A percentile compares a stretch with the other conserved stretches of the same genome.
phyloP scores from a whole-genome alignment of 495 filamentous ascomycete species.

The Pseudoneurospora amorphoporcata region DNA sequence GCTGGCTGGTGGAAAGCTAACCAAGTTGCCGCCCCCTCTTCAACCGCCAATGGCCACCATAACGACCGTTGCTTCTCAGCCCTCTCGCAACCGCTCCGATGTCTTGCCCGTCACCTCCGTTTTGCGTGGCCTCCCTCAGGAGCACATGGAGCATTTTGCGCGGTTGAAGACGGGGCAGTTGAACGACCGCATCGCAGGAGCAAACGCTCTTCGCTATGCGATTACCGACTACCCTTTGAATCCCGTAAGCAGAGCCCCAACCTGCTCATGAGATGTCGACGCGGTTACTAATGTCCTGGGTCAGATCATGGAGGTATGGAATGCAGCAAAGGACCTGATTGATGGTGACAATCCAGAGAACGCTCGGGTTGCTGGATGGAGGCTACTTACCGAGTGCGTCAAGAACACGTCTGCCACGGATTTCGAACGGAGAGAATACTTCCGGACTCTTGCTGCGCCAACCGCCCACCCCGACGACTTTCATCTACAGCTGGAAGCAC shows the following conservation, averaged over 20 bases:
- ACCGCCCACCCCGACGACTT: conserved; percentile 45
- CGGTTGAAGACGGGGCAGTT: conserved; percentile 37
- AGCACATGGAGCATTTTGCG: conserved; percentile 34
- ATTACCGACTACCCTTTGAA: conserved; percentile 48
- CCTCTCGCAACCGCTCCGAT: conserved; percentile 24
- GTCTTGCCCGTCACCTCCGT: conserved; percentile 10
- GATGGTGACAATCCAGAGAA: conserved; percentile 41
- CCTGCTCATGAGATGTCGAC: neutral
- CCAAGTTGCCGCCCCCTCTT: conserved; percentile 31
- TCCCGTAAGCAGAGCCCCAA: conserved; percentile 26
- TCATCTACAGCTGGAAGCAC: conserved; percentile 49
- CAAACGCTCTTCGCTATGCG: conserved; percentile 42
- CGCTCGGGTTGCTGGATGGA: conserved; percentile 48
- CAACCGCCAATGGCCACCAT: conserved; percentile 20
- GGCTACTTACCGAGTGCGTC: conserved; percentile 54
- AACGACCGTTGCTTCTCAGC: conserved; percentile 9
- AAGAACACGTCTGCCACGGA: conserved; percentile 49
- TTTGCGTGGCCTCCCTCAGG: conserved; percentile 25
- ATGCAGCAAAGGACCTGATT: conserved; percentile 53
- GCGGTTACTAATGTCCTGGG: conserved; percentile 1
- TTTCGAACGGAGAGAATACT: conserved; percentile 55
- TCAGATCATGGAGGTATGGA: conserved; percentile 47
- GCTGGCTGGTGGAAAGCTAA: conserved; percentile 36
- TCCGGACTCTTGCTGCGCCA: conserved; percentile 43
- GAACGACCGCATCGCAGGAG: conserved; percentile 43